Evolutionary conservation across 495 filamentous ascomycete species (phyloP).

Genomic region (Lentithecium fluviatile): DNA sequence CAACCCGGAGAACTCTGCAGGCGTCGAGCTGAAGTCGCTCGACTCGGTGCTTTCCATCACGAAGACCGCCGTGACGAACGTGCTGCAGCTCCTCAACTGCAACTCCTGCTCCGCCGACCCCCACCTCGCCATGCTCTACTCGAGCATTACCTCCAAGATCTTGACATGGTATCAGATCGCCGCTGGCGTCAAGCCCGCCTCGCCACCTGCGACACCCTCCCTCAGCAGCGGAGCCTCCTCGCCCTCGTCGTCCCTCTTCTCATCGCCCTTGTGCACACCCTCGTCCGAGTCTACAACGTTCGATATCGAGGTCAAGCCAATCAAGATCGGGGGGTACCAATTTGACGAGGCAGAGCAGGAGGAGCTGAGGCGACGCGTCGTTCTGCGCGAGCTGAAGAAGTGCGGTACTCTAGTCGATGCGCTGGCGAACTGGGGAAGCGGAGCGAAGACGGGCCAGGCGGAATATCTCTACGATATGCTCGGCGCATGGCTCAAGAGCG

Average conservation of each 20-base stretch:
- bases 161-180: slow-evolving; percentile 35
- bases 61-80: slow-evolving; percentile 22
- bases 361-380: slow-evolving; percentile 24
- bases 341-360: slow-evolving; percentile 35
- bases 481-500: slow-evolving; percentile 32
- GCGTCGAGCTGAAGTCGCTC: slow-evolving; percentile 13
- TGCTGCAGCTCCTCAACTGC: slow-evolving; percentile 28
- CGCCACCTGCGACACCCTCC: slow-evolving; percentile 9
- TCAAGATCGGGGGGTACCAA: slow-evolving; percentile 33
- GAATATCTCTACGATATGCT: slow-evolving; percentile 27
- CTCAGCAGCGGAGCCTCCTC: slow-evolving; percentile 9
- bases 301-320: slow-evolving; percentile 22
- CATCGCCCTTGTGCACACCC: slow-evolving; percentile 14
- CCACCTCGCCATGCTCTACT: slow-evolving; percentile 35
- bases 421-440: slow-evolving; percentile 17
- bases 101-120: slow-evolving; percentile 29
- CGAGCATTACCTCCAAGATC: slow-evolving; percentile 33
- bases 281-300: slow-evolving; percentile 8
- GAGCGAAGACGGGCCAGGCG: slow-evolving; percentile 14
- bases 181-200: slow-evolving; percentile 17
- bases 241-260: slow-evolving; percentile 16
- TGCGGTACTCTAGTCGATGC: slow-evolving; percentile 25
- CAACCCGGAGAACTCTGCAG: neutral
- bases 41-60: slow-evolving; percentile 30
- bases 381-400: slow-evolving; percentile 34